Evolutionary conservation across 1,284 basidiomycete genomes (phyloP).

Genomic region (Austroboletus niveus): DNA sequence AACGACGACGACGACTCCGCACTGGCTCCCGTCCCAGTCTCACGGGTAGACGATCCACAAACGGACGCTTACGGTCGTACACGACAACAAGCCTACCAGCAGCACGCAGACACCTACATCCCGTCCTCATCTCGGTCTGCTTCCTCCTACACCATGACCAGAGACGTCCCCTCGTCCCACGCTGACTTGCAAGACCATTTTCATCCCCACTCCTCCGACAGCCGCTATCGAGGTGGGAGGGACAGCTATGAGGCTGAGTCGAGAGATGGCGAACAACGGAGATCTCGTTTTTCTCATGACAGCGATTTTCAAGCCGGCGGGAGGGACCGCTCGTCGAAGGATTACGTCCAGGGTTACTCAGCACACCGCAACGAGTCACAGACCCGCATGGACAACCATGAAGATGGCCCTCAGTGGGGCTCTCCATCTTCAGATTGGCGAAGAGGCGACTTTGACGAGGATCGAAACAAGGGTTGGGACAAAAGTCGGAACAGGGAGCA

Average conservation of each 20-base stretch:
- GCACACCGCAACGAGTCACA: constrained; percentile 43
- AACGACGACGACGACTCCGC: constrained; percentile 47
- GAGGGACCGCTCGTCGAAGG: constrained; percentile 46
- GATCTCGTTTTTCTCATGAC: constrained; percentile 37
- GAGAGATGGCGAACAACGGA: constrained; percentile 46
- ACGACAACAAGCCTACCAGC: constrained; percentile 41
- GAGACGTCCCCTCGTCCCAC: constrained; percentile 51
- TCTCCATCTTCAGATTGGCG: constrained; percentile 45
- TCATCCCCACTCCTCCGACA: constrained; percentile 43
- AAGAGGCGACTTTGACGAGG: constrained; percentile 29
- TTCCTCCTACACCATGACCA: constrained; percentile 42
- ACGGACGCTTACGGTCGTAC: constrained; percentile 43
- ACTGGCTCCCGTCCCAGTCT: constrained; percentile 39
- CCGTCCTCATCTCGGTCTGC: constrained; percentile 41
- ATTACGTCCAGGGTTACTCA: constrained; percentile 43
- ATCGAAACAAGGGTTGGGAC: constrained; percentile 33
- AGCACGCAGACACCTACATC: constrained; percentile 48
- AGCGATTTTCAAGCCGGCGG: constrained; percentile 38
- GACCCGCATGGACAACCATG: constrained; percentile 39
- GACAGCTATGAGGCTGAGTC: constrained; percentile 49
- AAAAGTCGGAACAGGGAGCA: constrained; percentile 22
- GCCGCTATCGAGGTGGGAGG: constrained; percentile 48
- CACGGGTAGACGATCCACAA: constrained; percentile 48
- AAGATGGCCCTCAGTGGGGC: constrained; percentile 37
- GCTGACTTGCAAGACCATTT: constrained; percentile 54